phyloP scores from a whole-genome alignment of 768 basidiomycete species.

The Russula compacta region DNA sequence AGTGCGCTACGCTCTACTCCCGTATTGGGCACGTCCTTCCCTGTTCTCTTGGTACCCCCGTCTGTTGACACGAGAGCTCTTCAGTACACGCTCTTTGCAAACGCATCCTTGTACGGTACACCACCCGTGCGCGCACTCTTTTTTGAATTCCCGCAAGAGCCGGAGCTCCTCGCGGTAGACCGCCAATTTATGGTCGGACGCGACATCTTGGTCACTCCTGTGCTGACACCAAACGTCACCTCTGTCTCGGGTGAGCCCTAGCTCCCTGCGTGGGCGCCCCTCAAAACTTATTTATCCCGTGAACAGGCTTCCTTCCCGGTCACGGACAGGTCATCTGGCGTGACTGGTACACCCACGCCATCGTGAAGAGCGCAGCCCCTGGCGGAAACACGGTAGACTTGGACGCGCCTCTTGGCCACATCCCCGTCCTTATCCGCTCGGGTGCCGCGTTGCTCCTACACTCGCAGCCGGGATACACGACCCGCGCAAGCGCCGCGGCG shows the following conservation, averaged over 20 bases:
- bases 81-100: slow-evolving; percentile 67
- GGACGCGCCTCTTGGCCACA: slow-evolving; percentile 61
- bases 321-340: slow-evolving; percentile 51
- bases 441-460: slow-evolving; percentile 58
- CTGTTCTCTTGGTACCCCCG: neutral
- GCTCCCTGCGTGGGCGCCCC: neutral
- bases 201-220: slow-evolving; percentile 69
- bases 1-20: slow-evolving; percentile 62
- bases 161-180: slow-evolving; percentile 52
- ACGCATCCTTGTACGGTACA: slow-evolving; percentile 52
- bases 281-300: neutral
- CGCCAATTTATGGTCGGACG: slow-evolving; percentile 64
- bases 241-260: slow-evolving; percentile 48
- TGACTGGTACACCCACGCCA: slow-evolving; percentile 64
- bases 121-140: slow-evolving; percentile 70
- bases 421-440: slow-evolving; percentile 69
- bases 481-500: slow-evolving; percentile 51
- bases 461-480: slow-evolving; percentile 54
- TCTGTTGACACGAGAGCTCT: neutral
- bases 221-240: slow-evolving; percentile 56
- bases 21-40: slow-evolving; percentile 57
- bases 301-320: slow-evolving; percentile 55
- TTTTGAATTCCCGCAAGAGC: slow-evolving; percentile 68
- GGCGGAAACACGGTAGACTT: slow-evolving; percentile 40
- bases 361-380: slow-evolving; percentile 31